These are phyloP conservation scores for Houttuynia cordata DNA, from an alignment of 164 flowering plant genomes.

Conservation along the genomic window DNA sequence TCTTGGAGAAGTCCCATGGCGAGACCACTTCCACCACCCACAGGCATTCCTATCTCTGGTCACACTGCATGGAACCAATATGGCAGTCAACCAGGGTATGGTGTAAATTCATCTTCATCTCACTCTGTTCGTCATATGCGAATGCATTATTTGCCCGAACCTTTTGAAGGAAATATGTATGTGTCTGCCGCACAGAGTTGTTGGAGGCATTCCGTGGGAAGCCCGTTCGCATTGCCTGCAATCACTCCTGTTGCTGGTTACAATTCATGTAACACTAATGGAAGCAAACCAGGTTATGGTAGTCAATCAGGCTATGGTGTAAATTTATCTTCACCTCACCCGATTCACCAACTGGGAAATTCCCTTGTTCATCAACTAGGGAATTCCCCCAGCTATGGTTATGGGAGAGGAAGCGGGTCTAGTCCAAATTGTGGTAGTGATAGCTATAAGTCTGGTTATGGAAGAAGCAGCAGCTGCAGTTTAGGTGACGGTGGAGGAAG, in stretches of 20 bases:
- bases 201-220: slow-evolving; percentile 3
- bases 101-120: slow-evolving; percentile 1
- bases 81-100: slow-evolving; percentile 4
- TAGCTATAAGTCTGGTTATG: background rate
- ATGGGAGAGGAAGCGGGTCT: slow-evolving; percentile 14
- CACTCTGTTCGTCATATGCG: slow-evolving; percentile 15
- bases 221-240: slow-evolving; percentile 6
- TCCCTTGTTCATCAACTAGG: background rate
- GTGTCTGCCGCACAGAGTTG: slow-evolving; percentile 14
- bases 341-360: background rate
- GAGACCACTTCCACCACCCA: slow-evolving; percentile 6
- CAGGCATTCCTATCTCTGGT: slow-evolving; percentile 12
- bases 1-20: slow-evolving; percentile 9
- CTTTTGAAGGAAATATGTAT: slow-evolving; percentile 8
- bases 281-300: too few species aligned
- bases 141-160: slow-evolving; percentile 12
- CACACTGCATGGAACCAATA: slow-evolving; percentile 9
- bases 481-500: background rate
- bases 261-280: slow-evolving; percentile 9
- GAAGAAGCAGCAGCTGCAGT: background rate
- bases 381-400: slow-evolving; percentile 2
- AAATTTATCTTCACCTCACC: background rate
- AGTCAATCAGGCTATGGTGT: background rate
- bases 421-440: slow-evolving; percentile 17
- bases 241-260: slow-evolving; percentile 12